Base-by-base conservation (phyloP, 2,329 filamentous ascomycete species). In the Chaetomiaceae sp. region DNA sequence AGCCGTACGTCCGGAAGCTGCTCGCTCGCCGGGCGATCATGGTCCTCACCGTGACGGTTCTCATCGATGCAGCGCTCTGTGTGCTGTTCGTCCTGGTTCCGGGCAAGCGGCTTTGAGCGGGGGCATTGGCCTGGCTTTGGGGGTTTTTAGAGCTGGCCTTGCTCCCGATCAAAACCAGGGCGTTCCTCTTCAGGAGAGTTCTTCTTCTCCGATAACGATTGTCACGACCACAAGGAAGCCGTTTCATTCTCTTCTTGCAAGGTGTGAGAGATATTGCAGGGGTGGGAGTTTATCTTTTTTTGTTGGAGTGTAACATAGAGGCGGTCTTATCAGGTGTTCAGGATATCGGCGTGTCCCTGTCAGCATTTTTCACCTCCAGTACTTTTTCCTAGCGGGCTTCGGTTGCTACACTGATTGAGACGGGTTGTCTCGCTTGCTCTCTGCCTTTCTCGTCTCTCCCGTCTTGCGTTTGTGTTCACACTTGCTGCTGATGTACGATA, bases 51-150 rank as follows among this genome's bases (percentile, higher is more conserved):
- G 76, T 93, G 51, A 90, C 90, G 24, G 64, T 83, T 22, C 64
- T 94, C 26, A 74, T 94, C 45, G 87, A 91, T 54, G 82, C 87
- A 3, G 87, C 82, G n/a, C 70, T 97, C 12, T 88, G 87, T 59
- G 78, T 93, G 48, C 72, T 98, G 20, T 98, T 98, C 70, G 90
- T 96, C 57, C 83, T 98, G 48, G 93, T 98, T 4, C 93, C 93
- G 1, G 91, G 93, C 45, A 94, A 86, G 64, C 75, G 86, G 51
- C 74, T 94, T 36, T 93, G 63, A 70, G 50, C n/a, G n/a, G 15
- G 20, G 15, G 26, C 15, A 14, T 8, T 8, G 14, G 39, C 34
- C 19, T 24, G 22, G 22, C 41, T 22, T 43, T 39, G 18, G 34
- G 43, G 45, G 36, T 32, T 33, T 40, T 42, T 41, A 45, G 35